Evolutionary conservation across 2,329 filamentous ascomycete species (phyloP), one percentile per base, ranked within the genome.

Genomic region (Fusarium chlamydosporum): DNA sequence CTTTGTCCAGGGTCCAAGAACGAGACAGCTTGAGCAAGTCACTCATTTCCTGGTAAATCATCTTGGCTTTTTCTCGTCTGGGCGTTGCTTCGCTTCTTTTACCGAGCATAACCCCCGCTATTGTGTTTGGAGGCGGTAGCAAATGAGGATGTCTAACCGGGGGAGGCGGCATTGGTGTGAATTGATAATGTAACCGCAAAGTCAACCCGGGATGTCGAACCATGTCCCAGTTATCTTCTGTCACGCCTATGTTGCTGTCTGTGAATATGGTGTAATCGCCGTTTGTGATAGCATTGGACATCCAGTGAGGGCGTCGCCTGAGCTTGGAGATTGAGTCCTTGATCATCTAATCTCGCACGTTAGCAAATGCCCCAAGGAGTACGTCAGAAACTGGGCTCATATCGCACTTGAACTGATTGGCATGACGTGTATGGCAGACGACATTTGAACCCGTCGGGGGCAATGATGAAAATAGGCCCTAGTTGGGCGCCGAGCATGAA

Each of bases 181-280:
- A 11, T 3, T 1, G 10, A 11, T 29, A 29, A 2, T 29, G 8
- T 15, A 55, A 13, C 15, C 7, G 33, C 20, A 59, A 16, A 16
- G 26, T 40, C 23, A 59, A 27, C 3, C 56, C 56, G 9, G 56
- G 56, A 9, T 33, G 40, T 16, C 51, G 50, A 1, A 59, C n/a
- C 4, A 40, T 27, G 16, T 45, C 40, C 56, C 56, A 59, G n/a
- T 33, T 27, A 7, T 12, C 6, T 8, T 15, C 9, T 20, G n/a
- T 10, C 7, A 59, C 13, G 2, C 9, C n/a, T 3, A 27, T 12
- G 7, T n/a, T 27, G 1, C 38, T 33, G 5, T 45, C 7, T 1
- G 40, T 56, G n/a, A 15, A 45, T 26, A 59, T 7, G 12, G 4
- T 7, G 10, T 31, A 45, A 3, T 7, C 18, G 11, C 42, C 42